phyloP scores from a whole-genome alignment of 1,284 basidiomycete genomes.

The Austroboletus niveus region DNA sequence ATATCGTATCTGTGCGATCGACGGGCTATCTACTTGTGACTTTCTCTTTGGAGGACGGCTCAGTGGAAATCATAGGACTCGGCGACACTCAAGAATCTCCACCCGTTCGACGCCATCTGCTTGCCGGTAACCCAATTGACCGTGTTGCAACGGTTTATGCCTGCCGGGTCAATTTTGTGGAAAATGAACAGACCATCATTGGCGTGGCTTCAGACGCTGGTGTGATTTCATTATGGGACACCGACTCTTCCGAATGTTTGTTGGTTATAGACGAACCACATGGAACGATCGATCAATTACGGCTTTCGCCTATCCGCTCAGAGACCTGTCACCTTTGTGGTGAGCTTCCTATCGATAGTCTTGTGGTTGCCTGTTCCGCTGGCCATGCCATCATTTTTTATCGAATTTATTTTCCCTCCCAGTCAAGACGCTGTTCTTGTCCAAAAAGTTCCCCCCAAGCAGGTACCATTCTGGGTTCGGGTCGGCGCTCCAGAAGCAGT shows the following conservation, averaged over 20 bases:
- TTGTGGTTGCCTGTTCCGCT: constrained; percentile 61
- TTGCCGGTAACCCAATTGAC: constrained; percentile 57
- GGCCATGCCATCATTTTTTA: constrained; percentile 60
- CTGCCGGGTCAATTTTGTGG: constrained; percentile 50
- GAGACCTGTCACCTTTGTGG: constrained; percentile 66
- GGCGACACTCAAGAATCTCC: constrained; percentile 37
- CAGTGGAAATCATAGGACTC: constrained; percentile 57
- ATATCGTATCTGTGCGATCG: constrained; percentile 46
- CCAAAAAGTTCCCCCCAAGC: constrained; percentile 46
- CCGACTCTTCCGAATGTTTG: constrained; percentile 56
- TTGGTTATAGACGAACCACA: constrained; percentile 56
- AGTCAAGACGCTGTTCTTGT: constrained; percentile 65
- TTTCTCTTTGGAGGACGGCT: constrained; percentile 63
- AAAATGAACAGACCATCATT: constrained; percentile 50
- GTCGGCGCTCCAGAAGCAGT: constrained; percentile 56
- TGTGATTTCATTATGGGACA: constrained; percentile 70
- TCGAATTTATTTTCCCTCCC: constrained; percentile 56
- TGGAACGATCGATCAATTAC: constrained; percentile 52
- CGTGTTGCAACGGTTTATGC: constrained; percentile 51
- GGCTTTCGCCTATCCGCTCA: constrained; percentile 47
- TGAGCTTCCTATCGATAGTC: constrained; percentile 59
- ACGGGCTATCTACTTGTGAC: constrained; percentile 50
- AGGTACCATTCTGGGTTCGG: constrained; percentile 44
- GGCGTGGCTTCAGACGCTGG: constrained; percentile 65
- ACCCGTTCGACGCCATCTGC: constrained; percentile 46